Conservation (phyloP, 108 stramenopile genomes). For the Cyclotella choctawhatcheeana region DNA sequence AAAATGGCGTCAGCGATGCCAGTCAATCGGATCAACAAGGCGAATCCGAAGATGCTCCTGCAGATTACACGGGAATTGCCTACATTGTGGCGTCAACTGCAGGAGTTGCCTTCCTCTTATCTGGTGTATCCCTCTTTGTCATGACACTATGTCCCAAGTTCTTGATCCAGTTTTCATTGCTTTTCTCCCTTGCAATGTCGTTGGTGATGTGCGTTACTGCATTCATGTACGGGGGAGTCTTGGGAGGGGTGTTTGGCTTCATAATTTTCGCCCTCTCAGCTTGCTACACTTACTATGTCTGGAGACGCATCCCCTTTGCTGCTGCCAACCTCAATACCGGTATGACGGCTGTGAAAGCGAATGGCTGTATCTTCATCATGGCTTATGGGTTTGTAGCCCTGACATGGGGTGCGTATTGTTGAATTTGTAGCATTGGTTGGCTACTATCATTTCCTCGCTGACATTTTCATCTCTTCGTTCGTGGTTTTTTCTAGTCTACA, state of each 20-base stretch:
- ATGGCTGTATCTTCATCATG: constrained; percentile 58
- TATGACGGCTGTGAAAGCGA: constrained; percentile 66
- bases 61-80: constrained; percentile 30
- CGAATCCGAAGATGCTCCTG: background rate
- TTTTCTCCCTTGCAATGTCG: constrained; percentile 54
- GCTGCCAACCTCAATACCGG: constrained; percentile 68
- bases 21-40: background rate
- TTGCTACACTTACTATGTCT: constrained; percentile 73
- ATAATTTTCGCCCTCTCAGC: constrained; percentile 54
- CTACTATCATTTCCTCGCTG: background rate
- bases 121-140: constrained; percentile 55
- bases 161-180: constrained; percentile 68
- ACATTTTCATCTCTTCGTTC: background rate
- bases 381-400: too few species aligned
- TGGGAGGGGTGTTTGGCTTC: constrained; percentile 55
- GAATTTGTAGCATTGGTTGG: background rate
- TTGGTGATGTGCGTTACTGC: constrained; percentile 40
- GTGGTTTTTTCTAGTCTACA: constrained; percentile 41
- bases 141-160: constrained; percentile 69
- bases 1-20: constrained; percentile 15
- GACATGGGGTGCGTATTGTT: constrained; percentile 39
- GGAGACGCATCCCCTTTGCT: constrained; percentile 83
- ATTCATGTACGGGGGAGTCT: constrained; percentile 45
- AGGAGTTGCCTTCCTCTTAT: constrained; percentile 44
- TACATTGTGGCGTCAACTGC: constrained; percentile 37